Conservation (phyloP, 1,284 basidiomycete species). For the Hemileia vastatrix region DNA sequence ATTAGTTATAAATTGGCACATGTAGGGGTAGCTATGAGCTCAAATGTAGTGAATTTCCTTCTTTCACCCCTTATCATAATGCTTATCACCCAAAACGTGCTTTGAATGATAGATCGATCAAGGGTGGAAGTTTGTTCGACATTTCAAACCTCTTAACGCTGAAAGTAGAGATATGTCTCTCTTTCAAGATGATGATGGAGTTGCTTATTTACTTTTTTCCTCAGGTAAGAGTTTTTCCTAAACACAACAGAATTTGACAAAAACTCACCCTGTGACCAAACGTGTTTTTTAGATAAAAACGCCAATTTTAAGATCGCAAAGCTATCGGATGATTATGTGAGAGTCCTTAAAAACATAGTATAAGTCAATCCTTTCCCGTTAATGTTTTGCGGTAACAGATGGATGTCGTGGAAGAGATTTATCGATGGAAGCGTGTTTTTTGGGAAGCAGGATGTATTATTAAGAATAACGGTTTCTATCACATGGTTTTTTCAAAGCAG, state of each 20-base stretch:
- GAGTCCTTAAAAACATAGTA: slow-evolving; percentile 46
- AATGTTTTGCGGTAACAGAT: neutral
- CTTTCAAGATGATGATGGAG: slow-evolving; percentile 52
- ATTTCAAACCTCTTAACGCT: slow-evolving; percentile 54
- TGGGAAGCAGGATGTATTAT: slow-evolving; percentile 56
- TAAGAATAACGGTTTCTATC: slow-evolving; percentile 49
- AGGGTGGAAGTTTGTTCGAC: too few relatives aligned
- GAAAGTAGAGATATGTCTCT: slow-evolving; percentile 56
- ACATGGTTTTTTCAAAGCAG: neutral
- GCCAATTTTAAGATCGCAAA: slow-evolving; percentile 59
- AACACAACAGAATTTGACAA: too few relatives aligned
- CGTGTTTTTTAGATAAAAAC: slow-evolving; percentile 59
- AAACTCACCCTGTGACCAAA: too few relatives aligned
- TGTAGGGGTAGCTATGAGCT: too few relatives aligned
- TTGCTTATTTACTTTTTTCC: slow-evolving; percentile 56
- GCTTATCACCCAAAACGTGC: too few relatives aligned
- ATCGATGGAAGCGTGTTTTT: slow-evolving; percentile 44
- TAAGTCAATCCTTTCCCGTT: neutral
- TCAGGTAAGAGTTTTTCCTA: too few relatives aligned
- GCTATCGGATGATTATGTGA: slow-evolving; percentile 55
- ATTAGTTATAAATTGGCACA: too few relatives aligned
- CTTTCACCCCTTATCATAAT: too few relatives aligned
- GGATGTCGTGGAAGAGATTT: neutral
- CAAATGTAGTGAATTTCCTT: too few relatives aligned
- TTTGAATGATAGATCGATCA: too few relatives aligned